phyloP scores from a whole-genome alignment of 2,329 filamentous ascomycete genomes.

The Venturia nashicola region DNA sequence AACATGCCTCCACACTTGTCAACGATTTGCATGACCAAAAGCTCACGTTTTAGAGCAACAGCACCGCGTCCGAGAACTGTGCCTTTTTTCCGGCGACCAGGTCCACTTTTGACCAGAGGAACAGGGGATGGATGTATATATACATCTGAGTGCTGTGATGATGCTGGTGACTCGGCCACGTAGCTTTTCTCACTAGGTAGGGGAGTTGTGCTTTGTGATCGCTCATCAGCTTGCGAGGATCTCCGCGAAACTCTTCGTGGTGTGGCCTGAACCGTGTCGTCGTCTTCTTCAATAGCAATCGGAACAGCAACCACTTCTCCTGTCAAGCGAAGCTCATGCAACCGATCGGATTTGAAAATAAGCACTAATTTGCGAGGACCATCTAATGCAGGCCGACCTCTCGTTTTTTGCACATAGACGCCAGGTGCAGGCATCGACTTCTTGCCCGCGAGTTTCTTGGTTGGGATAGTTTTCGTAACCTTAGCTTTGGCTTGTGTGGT shows the following conservation, averaged over 20 bases:
- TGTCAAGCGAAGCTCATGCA: neutral
- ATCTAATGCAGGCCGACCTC: neutral
- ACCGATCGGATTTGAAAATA: neutral
- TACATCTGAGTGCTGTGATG: neutral
- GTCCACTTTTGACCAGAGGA: neutral
- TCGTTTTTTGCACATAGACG: neutral
- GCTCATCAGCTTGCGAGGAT: neutral
- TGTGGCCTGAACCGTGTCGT: neutral
- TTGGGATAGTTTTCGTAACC: neutral
- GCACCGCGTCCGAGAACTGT: slow-evolving; percentile 26
- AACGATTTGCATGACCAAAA: slow-evolving; percentile 43
- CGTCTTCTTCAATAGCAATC: neutral
- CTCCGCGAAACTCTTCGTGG: neutral
- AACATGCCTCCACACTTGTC: slow-evolving; percentile 42
- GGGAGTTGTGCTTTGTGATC: neutral
- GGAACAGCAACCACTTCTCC: neutral
- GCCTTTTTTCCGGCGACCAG: slow-evolving; percentile 13
- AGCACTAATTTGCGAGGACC: neutral
- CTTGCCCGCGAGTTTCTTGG: neutral
- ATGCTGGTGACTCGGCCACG: neutral
- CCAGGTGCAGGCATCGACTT: neutral
- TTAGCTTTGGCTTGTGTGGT: neutral
- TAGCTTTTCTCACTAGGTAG: neutral
- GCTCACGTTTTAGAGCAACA: slow-evolving; percentile 25
- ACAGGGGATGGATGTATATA: neutral